Conservation (phyloP, 129 eudicot species). For the Lactuca sativa region DNA sequence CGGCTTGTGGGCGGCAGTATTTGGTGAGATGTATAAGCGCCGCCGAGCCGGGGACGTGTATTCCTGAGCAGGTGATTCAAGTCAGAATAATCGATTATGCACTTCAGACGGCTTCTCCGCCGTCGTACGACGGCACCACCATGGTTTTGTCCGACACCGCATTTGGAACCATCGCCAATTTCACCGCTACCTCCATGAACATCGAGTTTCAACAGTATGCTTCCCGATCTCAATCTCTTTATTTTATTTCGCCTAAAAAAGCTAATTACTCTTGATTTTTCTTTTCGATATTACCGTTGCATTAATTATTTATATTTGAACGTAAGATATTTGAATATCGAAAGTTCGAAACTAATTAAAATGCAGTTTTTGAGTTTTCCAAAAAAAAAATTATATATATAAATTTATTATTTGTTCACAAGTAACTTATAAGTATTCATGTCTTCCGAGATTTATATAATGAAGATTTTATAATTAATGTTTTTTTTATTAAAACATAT, state of each 20-base stretch:
- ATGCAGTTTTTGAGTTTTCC: too few species aligned
- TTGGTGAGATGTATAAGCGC: conserved; percentile 69
- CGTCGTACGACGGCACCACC: conserved; percentile 37
- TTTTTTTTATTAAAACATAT: neutral
- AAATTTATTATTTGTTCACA: too few species aligned
- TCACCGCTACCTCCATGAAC: conserved; percentile 35
- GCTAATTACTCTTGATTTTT: neutral
- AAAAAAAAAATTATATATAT: too few species aligned
- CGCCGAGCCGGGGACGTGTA: conserved; percentile 31
- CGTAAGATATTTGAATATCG: neutral
- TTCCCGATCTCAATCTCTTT: conserved; percentile 4
- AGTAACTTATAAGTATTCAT: too few species aligned
- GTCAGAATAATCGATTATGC: conserved; percentile 54
- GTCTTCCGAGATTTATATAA: neutral
- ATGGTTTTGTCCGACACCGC: conserved; percentile 58
- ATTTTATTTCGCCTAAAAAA: neutral
- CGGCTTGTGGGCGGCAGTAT: conserved; percentile 69
- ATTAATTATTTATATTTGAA: neutral
- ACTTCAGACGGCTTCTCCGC: conserved; percentile 18
- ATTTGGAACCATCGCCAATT: conserved; percentile 40
- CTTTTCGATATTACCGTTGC: neutral
- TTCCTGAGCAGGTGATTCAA: conserved; percentile 39
- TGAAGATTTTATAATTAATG: too few species aligned
- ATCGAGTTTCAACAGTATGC: conserved; percentile 60
- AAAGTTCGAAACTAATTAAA: too few species aligned